Percentiles rank a stretch among this genome's conserved stretches.
phyloP scores from a whole-genome alignment of 176 grass and related monocot species.

The Bonia amplexicaulis region DNA sequence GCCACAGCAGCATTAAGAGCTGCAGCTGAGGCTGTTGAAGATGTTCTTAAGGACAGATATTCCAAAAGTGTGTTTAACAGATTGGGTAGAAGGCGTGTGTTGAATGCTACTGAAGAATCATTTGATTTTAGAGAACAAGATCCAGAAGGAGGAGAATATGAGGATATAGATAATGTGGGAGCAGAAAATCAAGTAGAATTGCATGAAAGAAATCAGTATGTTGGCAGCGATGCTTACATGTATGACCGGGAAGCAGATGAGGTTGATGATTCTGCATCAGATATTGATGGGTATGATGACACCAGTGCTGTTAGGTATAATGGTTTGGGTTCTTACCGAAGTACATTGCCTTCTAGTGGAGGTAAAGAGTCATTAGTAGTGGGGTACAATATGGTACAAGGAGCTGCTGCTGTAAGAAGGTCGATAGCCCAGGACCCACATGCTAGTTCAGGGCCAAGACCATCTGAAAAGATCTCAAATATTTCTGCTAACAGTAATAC shows the following conservation, averaged over 20 bases:
- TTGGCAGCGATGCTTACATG: conserved; percentile 23
- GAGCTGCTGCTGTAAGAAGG: conserved; percentile 48
- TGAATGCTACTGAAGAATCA: conserved; percentile 22
- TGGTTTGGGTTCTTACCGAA: conserved; percentile 37
- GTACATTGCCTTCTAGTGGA: conserved; percentile 20
- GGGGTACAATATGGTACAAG: conserved; percentile 28
- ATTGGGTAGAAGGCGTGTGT: conserved; percentile 43
- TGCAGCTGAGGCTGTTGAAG: conserved; percentile 64
- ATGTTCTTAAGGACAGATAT: conserved; percentile 45
- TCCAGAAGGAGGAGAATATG: conserved; percentile 26
- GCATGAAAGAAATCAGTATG: conserved; percentile 45
- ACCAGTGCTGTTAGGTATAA: conserved; percentile 25
- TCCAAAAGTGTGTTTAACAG: conserved; percentile 68
- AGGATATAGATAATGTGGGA: background rate
- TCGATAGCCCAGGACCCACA: conserved; percentile 35
- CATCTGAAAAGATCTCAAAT: conserved; percentile 58
- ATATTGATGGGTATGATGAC: conserved; percentile 41
- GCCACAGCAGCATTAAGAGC: conserved; percentile 50
- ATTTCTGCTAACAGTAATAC: conserved; percentile 54
- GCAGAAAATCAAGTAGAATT: conserved; percentile 25
- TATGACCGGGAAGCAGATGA: conserved; percentile 28
- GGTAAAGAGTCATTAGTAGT: conserved; percentile 39
- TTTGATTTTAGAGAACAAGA: conserved; percentile 24
- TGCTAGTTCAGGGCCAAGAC: conserved; percentile 41
- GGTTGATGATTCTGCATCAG: conserved; percentile 33